Evolutionary conservation across 306 rosid species (phyloP), one percentile per base, ranked within the genome.

Genomic region (Malus orientalis): DNA sequence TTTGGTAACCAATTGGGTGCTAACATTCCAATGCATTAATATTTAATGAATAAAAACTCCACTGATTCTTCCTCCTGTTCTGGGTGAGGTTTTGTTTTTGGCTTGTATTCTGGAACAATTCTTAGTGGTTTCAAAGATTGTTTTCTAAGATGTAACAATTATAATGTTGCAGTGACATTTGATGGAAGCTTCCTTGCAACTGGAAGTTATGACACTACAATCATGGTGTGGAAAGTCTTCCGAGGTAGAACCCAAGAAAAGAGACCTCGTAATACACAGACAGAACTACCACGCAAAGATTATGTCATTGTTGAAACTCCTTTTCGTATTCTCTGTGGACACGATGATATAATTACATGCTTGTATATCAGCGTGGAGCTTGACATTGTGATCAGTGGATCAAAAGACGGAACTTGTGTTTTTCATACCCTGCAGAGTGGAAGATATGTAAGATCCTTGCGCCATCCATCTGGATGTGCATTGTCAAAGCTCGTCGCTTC

Each of bases 171-270:
- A 95, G 98, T 95, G 91, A 86, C 98, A 81, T 90, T 96, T 79
- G 98, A 95, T 67, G 98, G 98, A 74, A 88, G 95, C 86, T 83
- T 90, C 74, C 98, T 95, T 81, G 98, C 97, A 68, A 95, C 98
- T 57, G 98, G 98, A 84, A 92, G 98, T 87, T 89, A 85, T 78
- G 98, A 95, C 87, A 95, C 98, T 51, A 95, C 98, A 38, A 93
- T 95, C 51, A 95, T 95, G 98, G 88, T 95, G 58, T 95, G 98
- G 98, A 93, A 95, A 88, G 92, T 92, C 85, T 76, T 78, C 62
- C 93, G 92, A 67, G 92, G 94, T 81, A 92, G 84, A 89, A 71
- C 76, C 73, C 55, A 86, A 22, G 97, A 95, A 69, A 95, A 90
- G 88, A 86, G 87, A 85, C 74, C 76, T 22, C 98, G 96, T 71